Base-by-base conservation (phyloP, 164 flowering plant genomes). In the Vitis labrusca region DNA sequence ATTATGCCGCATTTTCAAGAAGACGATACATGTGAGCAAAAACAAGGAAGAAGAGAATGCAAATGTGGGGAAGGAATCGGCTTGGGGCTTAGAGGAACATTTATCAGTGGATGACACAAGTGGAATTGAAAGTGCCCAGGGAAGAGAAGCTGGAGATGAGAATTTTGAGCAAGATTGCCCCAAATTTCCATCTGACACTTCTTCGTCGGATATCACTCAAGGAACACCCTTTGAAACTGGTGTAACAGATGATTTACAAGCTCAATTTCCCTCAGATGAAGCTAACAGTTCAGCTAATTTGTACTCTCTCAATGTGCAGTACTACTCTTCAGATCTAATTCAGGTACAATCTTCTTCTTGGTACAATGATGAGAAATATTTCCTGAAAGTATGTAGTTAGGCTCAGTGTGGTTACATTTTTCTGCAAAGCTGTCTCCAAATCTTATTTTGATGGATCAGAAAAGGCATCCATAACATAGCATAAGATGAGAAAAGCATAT, bases 1-100 rank as follows among this genome's bases (percentile, higher is more conserved):
- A 66, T 71, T 88, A 19, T 88, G 92, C 61, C 89, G 92, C 0
- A 77, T 88, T 47, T 85, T 88, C 85, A 86, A 86, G 85, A 88
- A 88, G 72, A 76, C 83, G 52, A 78, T 73, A 10, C 69, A 68
- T 29, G 62, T 69, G 30, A 69, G 83, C 1, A 83, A 79, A 68
- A 37, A 19, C 4, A 76, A 66, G 63, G 80, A 74, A 60, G 74
- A 66, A 63, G 65, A 70, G 17, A 60, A 59, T 17, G 23, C 23
- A 30, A 56, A 32, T 53, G 77, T 50, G 50, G 56, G 27, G 48
- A 63, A 73, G 51, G 70, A 69, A 52, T 19, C 59, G 59, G 29
- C 52, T 1, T 64, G 30, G 68, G 66, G 8, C 51, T 30, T 59
- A 10, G 66, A 69, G 1, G 71, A 67, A 54, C 49, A 62, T 29